A percentile compares a stretch with the other conserved stretches of the same genome.
Conservation (phyloP, 2,329 filamentous ascomycete species). For the Colletotrichum sp. region DNA sequence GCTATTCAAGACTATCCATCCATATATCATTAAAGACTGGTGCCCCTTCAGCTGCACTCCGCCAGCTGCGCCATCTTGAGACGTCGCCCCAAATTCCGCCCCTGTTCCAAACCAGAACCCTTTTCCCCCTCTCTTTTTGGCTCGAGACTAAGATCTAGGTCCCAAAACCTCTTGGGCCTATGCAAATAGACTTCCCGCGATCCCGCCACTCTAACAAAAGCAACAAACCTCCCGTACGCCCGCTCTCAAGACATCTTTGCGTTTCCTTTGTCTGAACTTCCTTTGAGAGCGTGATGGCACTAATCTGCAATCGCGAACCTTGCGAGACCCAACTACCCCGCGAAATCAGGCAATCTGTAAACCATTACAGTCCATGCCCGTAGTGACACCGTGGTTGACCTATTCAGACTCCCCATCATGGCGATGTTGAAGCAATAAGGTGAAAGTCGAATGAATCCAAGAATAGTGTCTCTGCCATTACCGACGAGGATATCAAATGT, state of each 20-base stretch:
- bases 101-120: background rate
- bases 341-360: background rate
- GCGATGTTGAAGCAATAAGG: background rate
- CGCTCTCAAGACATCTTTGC: background rate
- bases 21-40: background rate
- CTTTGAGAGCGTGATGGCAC: background rate
- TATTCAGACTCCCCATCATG: background rate
- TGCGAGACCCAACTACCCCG: background rate
- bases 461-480: background rate
- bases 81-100: background rate
- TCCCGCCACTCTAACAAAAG: background rate
- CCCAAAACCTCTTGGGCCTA: background rate
- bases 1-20: background rate
- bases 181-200: slow-evolving; percentile 6
- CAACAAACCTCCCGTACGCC: background rate
- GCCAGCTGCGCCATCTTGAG: accelerated
- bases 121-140: background rate
- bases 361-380: background rate
- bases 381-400: background rate
- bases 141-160: background rate
- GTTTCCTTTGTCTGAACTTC: background rate
- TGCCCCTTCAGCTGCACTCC: background rate
- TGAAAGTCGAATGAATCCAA: background rate
- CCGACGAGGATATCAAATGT: slow-evolving; percentile 5
- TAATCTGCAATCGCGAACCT: background rate